Conservation (phyloP, 495 filamentous ascomycete genomes). For the Pseudomonodictys pantanalensis region DNA sequence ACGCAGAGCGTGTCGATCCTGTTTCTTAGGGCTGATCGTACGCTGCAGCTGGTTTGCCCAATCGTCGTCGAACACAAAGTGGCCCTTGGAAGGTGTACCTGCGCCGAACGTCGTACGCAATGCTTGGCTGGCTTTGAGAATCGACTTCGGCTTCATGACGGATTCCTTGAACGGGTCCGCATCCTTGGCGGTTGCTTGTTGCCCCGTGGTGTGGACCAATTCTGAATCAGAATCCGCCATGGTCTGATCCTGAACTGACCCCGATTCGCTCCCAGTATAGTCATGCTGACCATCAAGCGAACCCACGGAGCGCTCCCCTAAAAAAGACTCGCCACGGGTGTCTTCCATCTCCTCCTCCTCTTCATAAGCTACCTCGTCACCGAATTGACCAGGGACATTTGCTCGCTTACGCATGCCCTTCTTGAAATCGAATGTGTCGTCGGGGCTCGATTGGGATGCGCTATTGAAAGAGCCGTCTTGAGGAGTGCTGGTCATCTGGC, state of each 20-base stretch:
- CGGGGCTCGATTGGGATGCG: conserved; percentile 54
- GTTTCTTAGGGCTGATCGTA: conserved; percentile 86
- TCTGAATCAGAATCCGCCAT: conserved; percentile 72
- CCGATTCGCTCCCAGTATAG: conserved; percentile 66
- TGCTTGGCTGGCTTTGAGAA: conserved; percentile 44
- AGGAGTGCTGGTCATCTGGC: conserved; percentile 34
- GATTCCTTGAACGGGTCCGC: conserved; percentile 40
- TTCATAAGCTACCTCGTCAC: conserved; percentile 54
- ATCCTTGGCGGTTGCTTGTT: conserved; percentile 34
- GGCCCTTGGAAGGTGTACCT: conserved; percentile 39
- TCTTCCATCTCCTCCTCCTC: conserved; percentile 45
- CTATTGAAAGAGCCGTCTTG: conserved; percentile 37
- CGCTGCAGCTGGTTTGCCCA: conserved; percentile 91
- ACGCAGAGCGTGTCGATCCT: conserved; percentile 67
- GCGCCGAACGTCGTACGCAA: conserved; percentile 4
- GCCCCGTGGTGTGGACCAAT: conserved; percentile 66
- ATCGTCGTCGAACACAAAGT: conserved; percentile 57
- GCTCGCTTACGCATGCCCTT: conserved; percentile 51
- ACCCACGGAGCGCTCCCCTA: conserved; percentile 82
- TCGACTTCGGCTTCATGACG: conserved; percentile 47
- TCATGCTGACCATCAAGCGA: conserved; percentile 67
- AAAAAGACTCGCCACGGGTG: conserved; percentile 66
- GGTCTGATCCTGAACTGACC: conserved; percentile 63
- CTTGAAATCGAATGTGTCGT: conserved; percentile 82
- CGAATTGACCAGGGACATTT: conserved; percentile 76